These are phyloP conservation scores for Lasiodiplodia sp. DNA, from an alignment of 2,329 filamentous ascomycete species.

Conservation along the genomic window DNA sequence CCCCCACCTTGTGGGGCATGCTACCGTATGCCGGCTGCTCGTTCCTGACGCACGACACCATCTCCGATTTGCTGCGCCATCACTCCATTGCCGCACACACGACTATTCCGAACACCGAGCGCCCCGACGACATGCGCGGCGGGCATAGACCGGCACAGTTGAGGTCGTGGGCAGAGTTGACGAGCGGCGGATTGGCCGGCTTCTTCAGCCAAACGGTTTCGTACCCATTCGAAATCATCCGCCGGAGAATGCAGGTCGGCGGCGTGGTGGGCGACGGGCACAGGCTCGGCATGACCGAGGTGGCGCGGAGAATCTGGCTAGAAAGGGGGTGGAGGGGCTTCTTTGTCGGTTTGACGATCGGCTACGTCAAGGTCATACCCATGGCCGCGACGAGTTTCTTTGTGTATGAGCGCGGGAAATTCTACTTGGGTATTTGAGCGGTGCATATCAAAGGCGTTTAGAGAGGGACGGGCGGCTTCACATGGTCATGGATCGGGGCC, in stretches of 20 bases:
- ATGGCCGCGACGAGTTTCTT: constrained; percentile 80
- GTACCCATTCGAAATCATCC: constrained; percentile 92
- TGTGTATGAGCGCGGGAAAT: constrained; percentile 71
- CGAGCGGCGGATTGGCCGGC: constrained; percentile 83
- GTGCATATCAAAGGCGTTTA: constrained; percentile 15
- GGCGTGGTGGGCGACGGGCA: constrained; percentile 92
- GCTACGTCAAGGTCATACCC: constrained; percentile 92
- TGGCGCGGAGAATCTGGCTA: constrained; percentile 73
- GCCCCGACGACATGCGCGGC: constrained; percentile 43
- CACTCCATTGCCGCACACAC: constrained; percentile 74
- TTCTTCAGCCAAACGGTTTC: constrained; percentile 89
- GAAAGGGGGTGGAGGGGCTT: constrained; percentile 83
- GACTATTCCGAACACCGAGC: constrained; percentile 68
- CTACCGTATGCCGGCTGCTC: constrained; percentile 94
- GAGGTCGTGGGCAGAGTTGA: constrained; percentile 85
- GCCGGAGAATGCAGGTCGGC: constrained; percentile 93
- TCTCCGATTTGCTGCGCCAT: constrained; percentile 81
- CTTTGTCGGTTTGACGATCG: constrained; percentile 91
- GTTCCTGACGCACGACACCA: constrained; percentile 92
- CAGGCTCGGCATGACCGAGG: constrained; percentile 79
- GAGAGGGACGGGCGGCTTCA: background rate
- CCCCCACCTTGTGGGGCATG: constrained; percentile 91
- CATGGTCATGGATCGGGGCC: background rate
- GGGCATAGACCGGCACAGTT: constrained; percentile 71
- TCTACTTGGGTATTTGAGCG: constrained; percentile 57